Conservation (phyloP, 495 filamentous ascomycete genomes). For the Cryomyces minteri region DNA sequence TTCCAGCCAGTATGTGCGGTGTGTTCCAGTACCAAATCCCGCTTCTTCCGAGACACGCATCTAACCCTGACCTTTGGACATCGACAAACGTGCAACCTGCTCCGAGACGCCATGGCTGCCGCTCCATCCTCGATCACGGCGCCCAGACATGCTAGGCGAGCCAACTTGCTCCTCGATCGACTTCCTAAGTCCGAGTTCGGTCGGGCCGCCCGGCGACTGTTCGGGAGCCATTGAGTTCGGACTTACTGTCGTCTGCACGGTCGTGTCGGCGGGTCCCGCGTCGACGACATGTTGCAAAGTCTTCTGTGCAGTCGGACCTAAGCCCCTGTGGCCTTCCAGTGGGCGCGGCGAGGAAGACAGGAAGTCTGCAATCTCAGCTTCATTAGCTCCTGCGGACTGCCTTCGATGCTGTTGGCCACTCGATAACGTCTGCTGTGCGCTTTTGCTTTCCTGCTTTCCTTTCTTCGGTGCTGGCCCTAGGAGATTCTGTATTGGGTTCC, state of each 20-base stretch:
- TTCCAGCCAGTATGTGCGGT: too few relatives aligned
- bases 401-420: background rate
- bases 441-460: slow-evolving; percentile 1
- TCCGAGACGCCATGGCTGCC: slow-evolving; percentile 9
- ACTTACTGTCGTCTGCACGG: background rate
- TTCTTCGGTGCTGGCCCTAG: slow-evolving; percentile 6
- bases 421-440: slow-evolving; percentile 1
- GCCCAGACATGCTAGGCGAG: background rate
- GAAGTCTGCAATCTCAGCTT: slow-evolving; percentile 16
- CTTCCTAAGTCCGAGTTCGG: slow-evolving; percentile 11
- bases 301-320: background rate
- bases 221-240: slow-evolving; percentile 2
- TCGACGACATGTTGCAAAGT: background rate
- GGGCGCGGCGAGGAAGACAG: slow-evolving; percentile 6
- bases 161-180: slow-evolving; percentile 8
- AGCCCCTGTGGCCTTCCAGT: slow-evolving; percentile 11
- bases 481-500: slow-evolving; percentile 9
- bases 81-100: slow-evolving; percentile 10
- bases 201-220: background rate
- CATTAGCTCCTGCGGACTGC: slow-evolving; percentile 5
- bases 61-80: background rate
- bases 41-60: too few relatives aligned
- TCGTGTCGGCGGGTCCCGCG: background rate
- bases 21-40: too few relatives aligned
- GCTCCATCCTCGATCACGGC: slow-evolving; percentile 4